Evolutionary conservation across 306 rosid genomes (phyloP).

Genomic region (Astragalus membranaceus): DNA sequence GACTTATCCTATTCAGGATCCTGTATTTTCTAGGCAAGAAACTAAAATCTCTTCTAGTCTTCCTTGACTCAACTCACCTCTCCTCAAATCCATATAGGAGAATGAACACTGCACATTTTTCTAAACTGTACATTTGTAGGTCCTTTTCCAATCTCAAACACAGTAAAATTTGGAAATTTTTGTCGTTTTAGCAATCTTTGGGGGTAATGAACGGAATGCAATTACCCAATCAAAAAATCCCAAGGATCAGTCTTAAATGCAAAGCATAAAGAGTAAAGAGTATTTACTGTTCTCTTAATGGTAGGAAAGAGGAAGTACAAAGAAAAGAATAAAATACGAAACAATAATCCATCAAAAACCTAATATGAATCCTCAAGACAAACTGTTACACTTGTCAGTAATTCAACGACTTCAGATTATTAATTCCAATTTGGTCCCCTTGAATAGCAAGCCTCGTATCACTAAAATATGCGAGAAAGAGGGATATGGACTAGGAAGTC

Average conservation of each 20-base stretch:
- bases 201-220: background rate
- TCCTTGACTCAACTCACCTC: background rate
- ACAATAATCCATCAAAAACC: background rate
- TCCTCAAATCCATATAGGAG: background rate
- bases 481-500: background rate
- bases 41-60: background rate
- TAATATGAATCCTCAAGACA: background rate
- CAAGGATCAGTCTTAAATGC: background rate
- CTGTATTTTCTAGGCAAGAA: background rate
- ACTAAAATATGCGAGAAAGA: background rate
- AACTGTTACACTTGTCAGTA: background rate
- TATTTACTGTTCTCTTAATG: background rate
- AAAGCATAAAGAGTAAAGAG: background rate
- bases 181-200: slow-evolving; percentile 12
- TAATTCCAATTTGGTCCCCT: background rate
- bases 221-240: background rate
- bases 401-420: background rate
- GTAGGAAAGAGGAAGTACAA: background rate
- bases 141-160: slow-evolving; percentile 2
- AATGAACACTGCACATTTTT: background rate
- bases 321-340: slow-evolving; percentile 1
- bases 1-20: background rate
- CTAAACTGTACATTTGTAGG: background rate
- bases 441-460: slow-evolving; percentile 12
- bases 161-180: background rate